These are phyloP conservation scores for Triangularia verruculosa DNA, from an alignment of 2,329 filamentous ascomycete genomes.

Conservation along the genomic window DNA sequence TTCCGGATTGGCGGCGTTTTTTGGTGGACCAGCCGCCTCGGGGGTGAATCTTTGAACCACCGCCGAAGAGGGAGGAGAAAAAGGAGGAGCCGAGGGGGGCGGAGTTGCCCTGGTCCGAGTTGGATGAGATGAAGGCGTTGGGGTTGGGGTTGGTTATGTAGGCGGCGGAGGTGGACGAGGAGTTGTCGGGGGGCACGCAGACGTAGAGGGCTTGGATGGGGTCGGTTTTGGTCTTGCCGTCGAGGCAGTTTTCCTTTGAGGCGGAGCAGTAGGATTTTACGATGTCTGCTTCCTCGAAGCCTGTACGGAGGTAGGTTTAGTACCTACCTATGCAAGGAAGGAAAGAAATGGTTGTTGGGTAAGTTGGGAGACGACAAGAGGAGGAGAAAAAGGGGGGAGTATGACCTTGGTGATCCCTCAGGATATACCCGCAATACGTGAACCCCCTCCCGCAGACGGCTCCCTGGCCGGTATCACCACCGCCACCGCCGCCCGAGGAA, in stretches of 20 bases:
- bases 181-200: conserved; percentile 25
- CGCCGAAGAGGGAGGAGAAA: neutral
- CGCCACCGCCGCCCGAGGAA: neutral
- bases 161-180: neutral
- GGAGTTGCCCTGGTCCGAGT: neutral
- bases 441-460: conserved; percentile 26
- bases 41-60: neutral
- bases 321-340: too few species aligned
- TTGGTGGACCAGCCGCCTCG: neutral
- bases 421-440: conserved; percentile 32
- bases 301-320: too few species aligned
- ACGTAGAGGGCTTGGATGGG: conserved; percentile 28
- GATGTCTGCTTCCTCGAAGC: conserved; percentile 25
- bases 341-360: neutral
- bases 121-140: neutral
- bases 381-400: neutral
- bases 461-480: neutral
- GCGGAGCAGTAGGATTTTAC: conserved; percentile 25
- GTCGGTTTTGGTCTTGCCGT: conserved; percentile 24
- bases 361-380: neutral
- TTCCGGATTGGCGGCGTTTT: neutral
- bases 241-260: conserved; percentile 24
- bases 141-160: neutral
- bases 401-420: conserved; percentile 27
- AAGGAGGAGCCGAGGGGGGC: neutral